Percentiles rank a stretch among this genome's conserved stretches.
Evolutionary conservation across 805 yeast species (phyloP).

Genomic region (Hanseniaspora nectarophila): DNA sequence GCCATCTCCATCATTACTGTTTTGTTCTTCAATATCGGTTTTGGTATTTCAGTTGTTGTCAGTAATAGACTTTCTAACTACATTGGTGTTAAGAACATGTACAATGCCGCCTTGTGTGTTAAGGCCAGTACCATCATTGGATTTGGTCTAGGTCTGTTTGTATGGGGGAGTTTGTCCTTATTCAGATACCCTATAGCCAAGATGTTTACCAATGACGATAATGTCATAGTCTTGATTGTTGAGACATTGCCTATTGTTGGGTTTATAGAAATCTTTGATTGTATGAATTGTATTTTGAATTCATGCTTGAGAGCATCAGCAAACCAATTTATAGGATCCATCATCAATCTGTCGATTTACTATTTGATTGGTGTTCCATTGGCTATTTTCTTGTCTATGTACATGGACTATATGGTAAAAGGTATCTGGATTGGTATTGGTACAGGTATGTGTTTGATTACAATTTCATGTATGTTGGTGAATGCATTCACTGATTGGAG

Average conservation of each 20-base stretch:
- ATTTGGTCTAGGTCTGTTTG: constrained; percentile 25
- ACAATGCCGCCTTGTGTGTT: constrained; percentile 37
- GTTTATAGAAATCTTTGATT: constrained; percentile 56
- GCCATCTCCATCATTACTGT: constrained; percentile 57
- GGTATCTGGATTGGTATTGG: constrained; percentile 78
- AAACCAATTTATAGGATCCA: constrained; percentile 65
- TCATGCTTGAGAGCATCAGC: constrained; percentile 83
- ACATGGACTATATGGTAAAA: constrained; percentile 34
- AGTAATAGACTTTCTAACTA: constrained; percentile 64
- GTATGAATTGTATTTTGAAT: constrained; percentile 61
- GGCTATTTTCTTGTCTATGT: constrained; percentile 45
- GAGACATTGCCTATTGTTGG: constrained; percentile 51
- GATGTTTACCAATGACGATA: constrained; percentile 49
- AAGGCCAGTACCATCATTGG: constrained; percentile 36
- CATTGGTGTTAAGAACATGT: constrained; percentile 46
- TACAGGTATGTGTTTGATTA: constrained; percentile 41
- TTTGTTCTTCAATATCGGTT: constrained; percentile 59
- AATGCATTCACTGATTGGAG: constrained; percentile 46
- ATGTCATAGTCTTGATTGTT: constrained; percentile 42
- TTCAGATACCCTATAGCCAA: constrained; percentile 38
- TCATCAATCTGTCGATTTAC: constrained; percentile 54
- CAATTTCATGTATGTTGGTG: constrained; percentile 38
- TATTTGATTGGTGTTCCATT: constrained; percentile 67
- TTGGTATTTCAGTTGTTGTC: constrained; percentile 58
- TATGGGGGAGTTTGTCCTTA: not conserved